Percentiles rank a stretch among this genome's conserved stretches.
Evolutionary conservation across 1,284 basidiomycete species (phyloP).

Genomic region (Golubevia sp.): DNA sequence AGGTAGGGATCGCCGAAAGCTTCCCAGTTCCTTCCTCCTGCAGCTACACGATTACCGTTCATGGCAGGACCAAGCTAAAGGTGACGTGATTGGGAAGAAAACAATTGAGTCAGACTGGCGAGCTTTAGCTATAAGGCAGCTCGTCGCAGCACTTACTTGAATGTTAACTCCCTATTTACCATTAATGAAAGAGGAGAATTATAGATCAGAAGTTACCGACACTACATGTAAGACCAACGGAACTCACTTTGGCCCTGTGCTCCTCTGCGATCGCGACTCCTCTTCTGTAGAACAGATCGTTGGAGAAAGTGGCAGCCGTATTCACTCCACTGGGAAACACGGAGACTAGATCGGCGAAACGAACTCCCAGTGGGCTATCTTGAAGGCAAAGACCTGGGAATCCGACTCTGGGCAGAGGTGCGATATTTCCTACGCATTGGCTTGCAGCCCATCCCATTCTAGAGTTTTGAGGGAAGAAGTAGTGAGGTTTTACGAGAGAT

Average conservation of each 20-base stretch:
- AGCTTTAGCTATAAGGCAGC: too few species aligned
- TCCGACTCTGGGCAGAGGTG: slow-evolving; percentile 30
- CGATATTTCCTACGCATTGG: too few species aligned
- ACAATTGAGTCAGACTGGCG: too few species aligned
- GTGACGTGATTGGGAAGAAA: too few species aligned
- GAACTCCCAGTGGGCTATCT: slow-evolving; percentile 48
- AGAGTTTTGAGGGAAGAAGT: too few species aligned
- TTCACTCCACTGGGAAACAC: slow-evolving; percentile 29
- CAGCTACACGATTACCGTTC: slow-evolving; percentile 28
- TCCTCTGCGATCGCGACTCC: slow-evolving; percentile 33
- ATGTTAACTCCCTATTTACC: too few species aligned
- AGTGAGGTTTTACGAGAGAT: too few species aligned
- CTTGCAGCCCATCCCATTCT: too few species aligned
- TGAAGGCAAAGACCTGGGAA: slow-evolving; percentile 48
- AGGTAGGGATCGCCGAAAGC: slow-evolving; percentile 47
- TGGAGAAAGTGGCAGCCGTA: slow-evolving; percentile 44
- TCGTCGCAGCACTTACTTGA: too few species aligned
- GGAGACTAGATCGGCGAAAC: slow-evolving; percentile 14
- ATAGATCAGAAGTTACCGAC: too few species aligned
- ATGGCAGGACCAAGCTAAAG: slow-evolving; percentile 46
- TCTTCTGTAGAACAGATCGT: slow-evolving; percentile 39
- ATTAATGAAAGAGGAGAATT: too few species aligned
- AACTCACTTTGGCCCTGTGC: slow-evolving; percentile 42
- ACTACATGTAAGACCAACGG: slow-evolving; percentile 36
- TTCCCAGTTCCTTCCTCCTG: slow-evolving; percentile 40